A percentile compares a stretch with the other conserved stretches of the same genome.
These are phyloP conservation scores for Chytriomyces confervae DNA, from an alignment of 192 early-diverging fungal species.

Conservation along the genomic window DNA sequence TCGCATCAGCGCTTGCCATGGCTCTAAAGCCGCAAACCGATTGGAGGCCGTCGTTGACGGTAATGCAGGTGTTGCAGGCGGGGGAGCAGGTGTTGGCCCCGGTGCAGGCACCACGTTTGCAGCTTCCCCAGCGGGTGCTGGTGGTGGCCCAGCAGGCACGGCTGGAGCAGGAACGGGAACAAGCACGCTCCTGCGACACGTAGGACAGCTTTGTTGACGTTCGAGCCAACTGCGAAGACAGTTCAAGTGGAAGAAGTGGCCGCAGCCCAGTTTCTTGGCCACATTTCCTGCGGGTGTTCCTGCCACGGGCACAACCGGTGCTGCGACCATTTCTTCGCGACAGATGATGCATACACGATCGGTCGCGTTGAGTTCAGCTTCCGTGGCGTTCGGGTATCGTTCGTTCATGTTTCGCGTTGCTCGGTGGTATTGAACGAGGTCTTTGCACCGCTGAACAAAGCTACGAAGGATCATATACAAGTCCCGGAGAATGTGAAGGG, in stretches of 20 bases:
- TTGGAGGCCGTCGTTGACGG: constrained; percentile 18
- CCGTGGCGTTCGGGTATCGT: constrained; percentile 91
- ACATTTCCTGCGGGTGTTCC: constrained; percentile 53
- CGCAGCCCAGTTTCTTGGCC: constrained; percentile 94
- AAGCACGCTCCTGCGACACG: constrained; percentile 64
- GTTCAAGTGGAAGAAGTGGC: constrained; percentile 97
- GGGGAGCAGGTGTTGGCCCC: constrained; percentile 23
- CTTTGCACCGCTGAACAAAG: constrained; percentile 88
- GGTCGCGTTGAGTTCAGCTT: constrained; percentile 82
- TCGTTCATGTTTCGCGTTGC: constrained; percentile 97
- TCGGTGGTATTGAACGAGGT: constrained; percentile 88
- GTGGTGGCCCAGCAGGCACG: neutral
- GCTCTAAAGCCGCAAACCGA: neutral
- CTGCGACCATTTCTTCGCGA: constrained; percentile 86
- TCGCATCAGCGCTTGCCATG: too few relatives aligned
- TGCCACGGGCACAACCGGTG: constrained; percentile 14
- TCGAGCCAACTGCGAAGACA: constrained; percentile 97
- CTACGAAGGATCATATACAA: constrained; percentile 92
- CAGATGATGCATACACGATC: constrained; percentile 90
- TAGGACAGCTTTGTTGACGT: constrained; percentile 96
- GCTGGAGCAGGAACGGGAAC: constrained; percentile 17
- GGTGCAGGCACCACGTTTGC: constrained; percentile 21
- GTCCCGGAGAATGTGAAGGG: constrained; percentile 95
- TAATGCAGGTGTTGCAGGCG: constrained; percentile 29
- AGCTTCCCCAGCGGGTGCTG: constrained; percentile 2